Evolutionary conservation across 2,329 filamentous ascomycete genomes (phyloP).

Genomic region (Stromatinia cepivora): DNA sequence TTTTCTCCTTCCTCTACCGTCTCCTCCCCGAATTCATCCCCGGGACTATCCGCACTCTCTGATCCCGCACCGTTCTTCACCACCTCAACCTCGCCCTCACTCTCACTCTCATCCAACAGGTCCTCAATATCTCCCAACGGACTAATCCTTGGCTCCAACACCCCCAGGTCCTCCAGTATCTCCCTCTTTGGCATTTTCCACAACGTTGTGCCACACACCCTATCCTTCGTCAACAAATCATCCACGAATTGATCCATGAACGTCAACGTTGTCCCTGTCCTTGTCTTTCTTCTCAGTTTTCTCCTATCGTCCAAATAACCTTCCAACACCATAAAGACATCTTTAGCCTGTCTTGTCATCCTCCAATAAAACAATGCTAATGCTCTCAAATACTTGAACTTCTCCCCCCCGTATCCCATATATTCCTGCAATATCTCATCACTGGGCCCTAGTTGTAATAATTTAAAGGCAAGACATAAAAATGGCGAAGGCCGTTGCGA

Average conservation of each 20-base stretch:
- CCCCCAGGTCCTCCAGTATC: slow-evolving; percentile 82
- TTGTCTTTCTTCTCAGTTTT: slow-evolving; percentile 76
- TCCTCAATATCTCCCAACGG: slow-evolving; percentile 78
- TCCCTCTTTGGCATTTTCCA: slow-evolving; percentile 87
- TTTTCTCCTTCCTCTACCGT: slow-evolving; percentile 30
- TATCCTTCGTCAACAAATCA: slow-evolving; percentile 82
- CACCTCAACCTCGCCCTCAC: slow-evolving; percentile 42
- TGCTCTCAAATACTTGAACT: slow-evolving; percentile 85
- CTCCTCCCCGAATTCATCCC: slow-evolving; percentile 45
- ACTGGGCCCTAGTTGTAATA: slow-evolving; percentile 81
- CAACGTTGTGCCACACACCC: slow-evolving; percentile 86
- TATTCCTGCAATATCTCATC: slow-evolving; percentile 80
- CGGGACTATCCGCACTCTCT: slow-evolving; percentile 37
- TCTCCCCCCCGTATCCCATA: slow-evolving; percentile 69
- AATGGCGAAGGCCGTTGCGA: slow-evolving; percentile 89
- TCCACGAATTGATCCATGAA: slow-evolving; percentile 92
- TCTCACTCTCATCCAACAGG: slow-evolving; percentile 53
- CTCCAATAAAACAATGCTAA: slow-evolving; percentile 93
- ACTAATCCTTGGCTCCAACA: slow-evolving; percentile 82
- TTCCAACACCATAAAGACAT: slow-evolving; percentile 79
- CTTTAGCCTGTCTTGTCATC: slow-evolving; percentile 77
- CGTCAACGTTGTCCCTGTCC: slow-evolving; percentile 73
- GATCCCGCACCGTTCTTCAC: slow-evolving; percentile 23
- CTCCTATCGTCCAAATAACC: slow-evolving; percentile 78
- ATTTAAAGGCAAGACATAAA: slow-evolving; percentile 90